These are phyloP conservation scores for Cercospora zeae-maydis DNA, from an alignment of 2,329 filamentous ascomycete species.

Conservation along the genomic window DNA sequence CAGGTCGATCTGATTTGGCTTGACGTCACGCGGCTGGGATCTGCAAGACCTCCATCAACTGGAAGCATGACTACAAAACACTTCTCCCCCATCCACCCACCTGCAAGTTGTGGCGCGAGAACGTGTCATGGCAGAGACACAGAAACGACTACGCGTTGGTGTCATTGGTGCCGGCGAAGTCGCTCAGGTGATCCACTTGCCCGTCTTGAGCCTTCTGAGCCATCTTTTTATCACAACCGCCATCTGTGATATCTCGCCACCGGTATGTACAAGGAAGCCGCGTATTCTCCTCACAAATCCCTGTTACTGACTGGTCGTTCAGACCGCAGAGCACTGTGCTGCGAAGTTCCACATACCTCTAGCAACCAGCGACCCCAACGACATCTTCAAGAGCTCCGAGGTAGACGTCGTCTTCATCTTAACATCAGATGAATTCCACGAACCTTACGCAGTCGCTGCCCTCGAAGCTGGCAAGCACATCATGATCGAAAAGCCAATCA, in stretches of 20 bases:
- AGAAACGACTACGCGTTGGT: constrained; percentile 35
- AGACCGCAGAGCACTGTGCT: constrained; percentile 39
- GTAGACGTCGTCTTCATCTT: constrained; percentile 55
- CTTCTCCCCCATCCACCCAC: neutral
- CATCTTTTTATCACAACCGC: constrained; percentile 47
- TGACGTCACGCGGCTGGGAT: neutral
- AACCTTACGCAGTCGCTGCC: constrained; percentile 50
- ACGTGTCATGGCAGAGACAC: neutral
- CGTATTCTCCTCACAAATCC: neutral
- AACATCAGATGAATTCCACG: constrained; percentile 55
- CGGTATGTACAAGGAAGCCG: constrained; percentile 25
- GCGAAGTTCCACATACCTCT: constrained; percentile 35
- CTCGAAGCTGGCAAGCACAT: constrained; percentile 55
- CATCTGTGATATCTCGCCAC: constrained; percentile 52
- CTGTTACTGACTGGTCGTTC: neutral
- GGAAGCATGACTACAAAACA: neutral
- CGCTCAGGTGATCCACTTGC: constrained; percentile 50
- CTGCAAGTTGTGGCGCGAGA: neutral
- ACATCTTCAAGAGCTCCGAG: constrained; percentile 44
- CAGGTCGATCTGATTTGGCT: neutral
- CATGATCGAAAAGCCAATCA: constrained; percentile 59
- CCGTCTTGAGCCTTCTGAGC: constrained; percentile 46
- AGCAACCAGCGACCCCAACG: constrained; percentile 39
- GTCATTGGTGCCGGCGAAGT: constrained; percentile 49
- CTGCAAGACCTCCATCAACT: neutral